These are phyloP conservation scores for Taiozyma sp. DNA, from an alignment of 1,139 yeast genomes.

Conservation along the genomic window DNA sequence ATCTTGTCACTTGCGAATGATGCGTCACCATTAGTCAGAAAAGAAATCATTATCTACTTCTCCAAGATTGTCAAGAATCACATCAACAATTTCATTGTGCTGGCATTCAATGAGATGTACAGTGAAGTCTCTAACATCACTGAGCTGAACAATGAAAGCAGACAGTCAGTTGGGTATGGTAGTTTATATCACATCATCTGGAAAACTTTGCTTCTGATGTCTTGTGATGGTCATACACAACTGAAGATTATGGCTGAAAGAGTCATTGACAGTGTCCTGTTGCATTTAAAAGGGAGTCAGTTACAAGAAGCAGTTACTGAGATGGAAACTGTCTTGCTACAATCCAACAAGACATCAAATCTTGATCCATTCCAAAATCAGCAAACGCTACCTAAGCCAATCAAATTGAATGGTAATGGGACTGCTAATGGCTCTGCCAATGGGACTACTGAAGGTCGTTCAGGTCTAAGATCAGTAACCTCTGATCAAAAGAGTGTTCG, in stretches of 20 bases:
- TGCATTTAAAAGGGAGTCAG: constrained; percentile 57
- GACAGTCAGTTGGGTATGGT: constrained; percentile 71
- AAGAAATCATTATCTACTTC: constrained; percentile 76
- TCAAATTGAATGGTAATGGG: constrained; percentile 20
- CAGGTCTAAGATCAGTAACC: constrained; percentile 9
- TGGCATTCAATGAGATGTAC: constrained; percentile 79
- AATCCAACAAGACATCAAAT: constrained; percentile 34
- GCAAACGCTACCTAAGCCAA: constrained; percentile 20
- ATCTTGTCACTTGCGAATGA: constrained; percentile 59
- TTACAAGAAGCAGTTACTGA: constrained; percentile 58
- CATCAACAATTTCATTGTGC: constrained; percentile 71
- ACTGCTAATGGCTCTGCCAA: background rate
- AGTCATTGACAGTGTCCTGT: constrained; percentile 70
- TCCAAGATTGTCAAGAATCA: constrained; percentile 72
- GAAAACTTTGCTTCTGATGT: constrained; percentile 75
- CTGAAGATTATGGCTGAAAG: constrained; percentile 71
- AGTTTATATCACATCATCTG: constrained; percentile 85
- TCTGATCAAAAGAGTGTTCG: constrained; percentile 1
- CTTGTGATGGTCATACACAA: constrained; percentile 89
- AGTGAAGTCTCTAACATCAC: constrained; percentile 24
- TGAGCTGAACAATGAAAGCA: constrained; percentile 34
- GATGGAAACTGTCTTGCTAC: constrained; percentile 59
- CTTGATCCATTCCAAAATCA: constrained; percentile 26
- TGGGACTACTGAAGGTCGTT: background rate
- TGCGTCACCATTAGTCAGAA: constrained; percentile 85